Conservation (phyloP, 2,329 filamentous ascomycete genomes). For the Sporothrix pseudoabietina region DNA sequence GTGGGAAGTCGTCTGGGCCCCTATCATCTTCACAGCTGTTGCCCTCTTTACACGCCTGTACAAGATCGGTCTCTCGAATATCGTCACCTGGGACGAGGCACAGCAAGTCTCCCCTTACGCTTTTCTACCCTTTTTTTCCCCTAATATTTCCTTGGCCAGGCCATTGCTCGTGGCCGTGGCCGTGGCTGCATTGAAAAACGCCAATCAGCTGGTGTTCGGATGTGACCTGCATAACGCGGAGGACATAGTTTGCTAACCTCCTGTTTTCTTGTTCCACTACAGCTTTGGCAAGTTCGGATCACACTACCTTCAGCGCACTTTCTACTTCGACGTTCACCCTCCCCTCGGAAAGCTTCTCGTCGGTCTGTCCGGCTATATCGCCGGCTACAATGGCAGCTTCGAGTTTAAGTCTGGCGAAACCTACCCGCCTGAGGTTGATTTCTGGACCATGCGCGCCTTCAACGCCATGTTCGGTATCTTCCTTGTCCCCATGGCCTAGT, state of each 20-base stretch:
- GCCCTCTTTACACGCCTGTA: slow-evolving; percentile 69
- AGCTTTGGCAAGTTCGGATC: slow-evolving; percentile 97
- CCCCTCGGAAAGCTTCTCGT: slow-evolving; percentile 98
- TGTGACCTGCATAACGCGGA: background rate
- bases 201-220: background rate
- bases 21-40: slow-evolving; percentile 62
- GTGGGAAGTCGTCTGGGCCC: slow-evolving; percentile 64
- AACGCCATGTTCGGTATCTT: slow-evolving; percentile 92
- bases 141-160: background rate
- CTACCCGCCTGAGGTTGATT: slow-evolving; percentile 91
- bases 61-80: slow-evolving; percentile 68
- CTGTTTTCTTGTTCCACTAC: slow-evolving; percentile 31
- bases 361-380: slow-evolving; percentile 91
- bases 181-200: background rate
- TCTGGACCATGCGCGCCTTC: slow-evolving; percentile 98
- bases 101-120: slow-evolving; percentile 51
- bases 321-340: slow-evolving; percentile 89
- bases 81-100: slow-evolving; percentile 69
- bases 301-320: slow-evolving; percentile 98
- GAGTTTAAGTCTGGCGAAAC: slow-evolving; percentile 99
- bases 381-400: slow-evolving; percentile 98
- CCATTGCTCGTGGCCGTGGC: background rate
- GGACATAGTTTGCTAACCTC: slow-evolving; percentile 27
- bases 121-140: background rate
- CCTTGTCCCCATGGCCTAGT: slow-evolving; percentile 87